Percentiles rank a stretch among this genome's conserved stretches.
phyloP scores from a whole-genome alignment of 164 flowering plant species.

The Aristolochia contorta region DNA sequence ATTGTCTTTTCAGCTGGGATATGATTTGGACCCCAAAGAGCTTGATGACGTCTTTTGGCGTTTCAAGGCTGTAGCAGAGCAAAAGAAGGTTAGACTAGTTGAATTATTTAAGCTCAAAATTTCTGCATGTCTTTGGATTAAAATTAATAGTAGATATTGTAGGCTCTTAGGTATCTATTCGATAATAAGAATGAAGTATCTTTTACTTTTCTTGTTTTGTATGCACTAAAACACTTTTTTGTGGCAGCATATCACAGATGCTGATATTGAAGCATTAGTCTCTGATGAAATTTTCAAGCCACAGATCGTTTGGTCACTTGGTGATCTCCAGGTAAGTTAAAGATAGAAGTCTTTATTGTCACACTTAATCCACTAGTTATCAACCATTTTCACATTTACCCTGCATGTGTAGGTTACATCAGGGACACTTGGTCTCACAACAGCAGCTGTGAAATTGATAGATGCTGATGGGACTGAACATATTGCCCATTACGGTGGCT shows the following conservation, averaged over 20 bases:
- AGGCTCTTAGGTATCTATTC: not conserved
- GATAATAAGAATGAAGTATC: not conserved
- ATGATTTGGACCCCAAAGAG: slow-evolving; percentile 57
- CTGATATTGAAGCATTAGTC: slow-evolving; percentile 74
- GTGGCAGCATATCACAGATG: slow-evolving; percentile 70
- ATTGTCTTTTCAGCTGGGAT: slow-evolving; percentile 58
- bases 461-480: slow-evolving; percentile 60
- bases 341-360: not conserved
- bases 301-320: slow-evolving; percentile 66
- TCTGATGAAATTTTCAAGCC: slow-evolving; percentile 96
- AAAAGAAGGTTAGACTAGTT: slow-evolving; percentile 65
- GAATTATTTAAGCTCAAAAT: not conserved
- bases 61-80: slow-evolving; percentile 88
- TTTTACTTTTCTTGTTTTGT: not conserved
- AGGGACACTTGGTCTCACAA: slow-evolving; percentile 92
- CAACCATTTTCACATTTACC: not conserved
- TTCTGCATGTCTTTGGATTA: not conserved
- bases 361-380: not conserved
- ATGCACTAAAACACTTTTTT: not conserved
- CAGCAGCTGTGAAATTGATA: slow-evolving; percentile 74
- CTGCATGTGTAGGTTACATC: slow-evolving; percentile 59
- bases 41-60: slow-evolving; percentile 82
- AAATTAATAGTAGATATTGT: not conserved
- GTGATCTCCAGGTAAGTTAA: slow-evolving; percentile 62
- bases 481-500: slow-evolving; percentile 79